A percentile compares a stretch with the other conserved stretches of the same genome.
phyloP scores from a whole-genome alignment of 2,329 filamentous ascomycete species.

The Colletotrichum agaves region DNA sequence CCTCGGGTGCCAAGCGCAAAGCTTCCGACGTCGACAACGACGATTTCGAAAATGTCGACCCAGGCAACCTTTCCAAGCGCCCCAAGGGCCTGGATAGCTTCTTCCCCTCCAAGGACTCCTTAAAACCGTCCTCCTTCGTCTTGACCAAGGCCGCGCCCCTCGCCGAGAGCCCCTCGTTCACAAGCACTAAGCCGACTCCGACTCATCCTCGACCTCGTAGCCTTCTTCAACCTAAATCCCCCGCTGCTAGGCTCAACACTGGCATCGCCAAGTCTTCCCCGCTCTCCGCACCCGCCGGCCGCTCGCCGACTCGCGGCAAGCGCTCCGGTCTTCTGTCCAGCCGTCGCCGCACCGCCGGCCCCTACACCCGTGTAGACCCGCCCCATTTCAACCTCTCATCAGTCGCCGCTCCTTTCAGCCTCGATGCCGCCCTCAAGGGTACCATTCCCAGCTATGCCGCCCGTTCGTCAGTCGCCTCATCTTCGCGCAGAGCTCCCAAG shows the following conservation, averaged over 20 bases:
- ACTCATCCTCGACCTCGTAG: slow-evolving; percentile 52
- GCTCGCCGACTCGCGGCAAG: slow-evolving; percentile 80
- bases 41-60: slow-evolving; percentile 72
- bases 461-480: slow-evolving; percentile 48
- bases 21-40: slow-evolving; percentile 61
- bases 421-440: slow-evolving; percentile 84
- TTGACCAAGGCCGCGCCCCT: slow-evolving; percentile 55
- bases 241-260: slow-evolving; percentile 57
- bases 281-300: slow-evolving; percentile 77
- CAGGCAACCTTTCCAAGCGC: slow-evolving; percentile 66
- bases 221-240: slow-evolving; percentile 65
- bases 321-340: slow-evolving; percentile 74
- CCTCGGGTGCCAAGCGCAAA: slow-evolving; percentile 66
- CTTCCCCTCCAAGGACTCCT: slow-evolving; percentile 54
- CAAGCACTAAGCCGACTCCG: slow-evolving; percentile 37
- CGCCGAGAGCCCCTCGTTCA: slow-evolving; percentile 32
- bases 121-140: slow-evolving; percentile 61
- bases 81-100: slow-evolving; percentile 60
- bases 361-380: slow-evolving; percentile 76
- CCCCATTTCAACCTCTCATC: slow-evolving; percentile 64
- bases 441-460: slow-evolving; percentile 73
- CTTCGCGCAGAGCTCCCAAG: slow-evolving; percentile 39
- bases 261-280: slow-evolving; percentile 61
- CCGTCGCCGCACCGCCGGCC: slow-evolving; percentile 72
- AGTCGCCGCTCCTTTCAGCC: slow-evolving; percentile 78